A percentile compares a stretch with the other conserved stretches of the same genome.
Conservation (phyloP, 169 alveolate genomes). For the Plasmodium cynomolgi region DNA sequence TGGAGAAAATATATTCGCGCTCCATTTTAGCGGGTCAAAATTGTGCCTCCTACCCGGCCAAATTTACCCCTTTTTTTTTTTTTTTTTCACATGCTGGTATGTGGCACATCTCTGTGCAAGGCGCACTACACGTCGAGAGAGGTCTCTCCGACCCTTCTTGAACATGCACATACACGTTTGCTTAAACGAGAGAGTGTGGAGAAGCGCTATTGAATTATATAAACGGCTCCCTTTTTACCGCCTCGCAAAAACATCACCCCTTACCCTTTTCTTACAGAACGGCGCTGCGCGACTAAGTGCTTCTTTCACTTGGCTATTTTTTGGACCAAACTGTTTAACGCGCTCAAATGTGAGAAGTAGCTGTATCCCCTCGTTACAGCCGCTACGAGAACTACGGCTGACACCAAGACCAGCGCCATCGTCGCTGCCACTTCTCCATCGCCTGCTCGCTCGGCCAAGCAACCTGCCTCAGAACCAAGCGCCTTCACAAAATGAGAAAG, state of each 20-base stretch:
- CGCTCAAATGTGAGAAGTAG: not conserved
- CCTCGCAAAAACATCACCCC: not conserved
- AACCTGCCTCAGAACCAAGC: not conserved
- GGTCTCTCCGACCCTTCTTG: not conserved
- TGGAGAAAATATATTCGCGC: not conserved
- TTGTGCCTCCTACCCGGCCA: not conserved
- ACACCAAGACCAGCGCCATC: not conserved
- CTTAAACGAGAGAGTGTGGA: not conserved
- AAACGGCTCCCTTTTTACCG: not conserved
- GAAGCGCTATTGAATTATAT: not conserved
- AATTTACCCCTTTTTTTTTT: not conserved
- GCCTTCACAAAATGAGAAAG: conserved; percentile 15
- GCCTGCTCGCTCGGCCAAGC: not conserved
- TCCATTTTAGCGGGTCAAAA: not conserved
- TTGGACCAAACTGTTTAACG: not conserved
- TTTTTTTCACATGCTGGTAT: not conserved
- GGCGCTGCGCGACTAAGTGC: not conserved
- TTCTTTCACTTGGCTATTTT: not conserved
- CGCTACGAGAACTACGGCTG: not conserved
- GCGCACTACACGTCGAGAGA: not conserved
- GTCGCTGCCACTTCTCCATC: not conserved
- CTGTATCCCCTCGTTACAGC: not conserved
- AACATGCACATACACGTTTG: not conserved
- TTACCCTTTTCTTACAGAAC: not conserved
- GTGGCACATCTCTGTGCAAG: not conserved